Conservation (phyloP, 139 green algal genomes). For the Closterium sp. region DNA sequence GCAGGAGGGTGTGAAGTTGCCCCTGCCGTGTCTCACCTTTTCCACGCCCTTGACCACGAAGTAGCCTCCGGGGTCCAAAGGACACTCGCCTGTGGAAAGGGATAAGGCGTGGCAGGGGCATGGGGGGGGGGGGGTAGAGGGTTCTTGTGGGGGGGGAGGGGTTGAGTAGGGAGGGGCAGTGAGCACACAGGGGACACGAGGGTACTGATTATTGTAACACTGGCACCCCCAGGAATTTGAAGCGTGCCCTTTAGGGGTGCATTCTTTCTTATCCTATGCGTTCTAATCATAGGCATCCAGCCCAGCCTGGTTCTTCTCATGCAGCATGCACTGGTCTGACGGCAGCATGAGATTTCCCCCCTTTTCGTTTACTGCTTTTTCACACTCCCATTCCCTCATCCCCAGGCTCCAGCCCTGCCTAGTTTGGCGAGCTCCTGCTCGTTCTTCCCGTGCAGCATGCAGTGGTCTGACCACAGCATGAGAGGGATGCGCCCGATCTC, state of each 20-base stretch:
- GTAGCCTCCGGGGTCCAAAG: conserved; percentile 96
- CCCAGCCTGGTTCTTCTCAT: too few relatives aligned
- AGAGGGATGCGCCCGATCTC: conserved; percentile 95
- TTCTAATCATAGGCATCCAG: too few relatives aligned
- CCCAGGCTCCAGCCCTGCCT: too few relatives aligned
- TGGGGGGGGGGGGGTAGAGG: not conserved
- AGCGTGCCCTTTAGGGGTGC: too few relatives aligned
- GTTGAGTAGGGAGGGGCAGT: not conserved
- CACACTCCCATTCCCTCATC: too few relatives aligned
- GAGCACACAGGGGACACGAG: not conserved
- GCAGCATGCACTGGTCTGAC: too few relatives aligned
- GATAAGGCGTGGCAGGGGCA: not conserved
- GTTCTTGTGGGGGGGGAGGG: too few relatives aligned
- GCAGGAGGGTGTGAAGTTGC: not conserved
- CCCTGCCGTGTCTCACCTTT: conserved; percentile 28
- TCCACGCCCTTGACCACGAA: conserved; percentile 85
- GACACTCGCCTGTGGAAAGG: conserved; percentile 79
- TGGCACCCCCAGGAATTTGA: not conserved
- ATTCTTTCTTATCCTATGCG: too few relatives aligned
- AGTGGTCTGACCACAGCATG: conserved; percentile 94
- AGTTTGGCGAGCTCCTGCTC: conserved; percentile 80
- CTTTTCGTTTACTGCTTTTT: too few relatives aligned
- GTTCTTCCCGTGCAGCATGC: conserved; percentile 71
- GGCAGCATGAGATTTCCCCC: too few relatives aligned
- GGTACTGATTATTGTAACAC: not conserved